These are phyloP conservation scores for Aspergillus diversus DNA, from an alignment of 495 filamentous ascomycete genomes.

Conservation along the genomic window DNA sequence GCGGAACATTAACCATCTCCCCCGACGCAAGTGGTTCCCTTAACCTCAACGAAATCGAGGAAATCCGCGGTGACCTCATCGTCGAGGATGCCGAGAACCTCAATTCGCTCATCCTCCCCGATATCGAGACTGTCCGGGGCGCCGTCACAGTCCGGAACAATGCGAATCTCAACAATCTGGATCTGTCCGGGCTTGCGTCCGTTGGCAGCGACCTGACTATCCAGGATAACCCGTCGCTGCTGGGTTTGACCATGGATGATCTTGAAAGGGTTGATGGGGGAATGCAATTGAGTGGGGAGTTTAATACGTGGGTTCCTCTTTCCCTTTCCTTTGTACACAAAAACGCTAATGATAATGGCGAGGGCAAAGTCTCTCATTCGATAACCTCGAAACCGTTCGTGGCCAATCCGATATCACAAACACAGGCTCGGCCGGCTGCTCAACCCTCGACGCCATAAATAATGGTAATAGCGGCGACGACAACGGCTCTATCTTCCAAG, in stretches of 20 bases:
- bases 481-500: conserved; percentile 23
- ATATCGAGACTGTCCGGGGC: conserved; percentile 32
- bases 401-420: conserved; percentile 30
- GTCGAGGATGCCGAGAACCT: conserved; percentile 26
- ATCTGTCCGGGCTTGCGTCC: conserved; percentile 20
- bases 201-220: conserved; percentile 27
- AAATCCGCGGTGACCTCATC: conserved; percentile 32
- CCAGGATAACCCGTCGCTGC: conserved; percentile 28
- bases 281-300: conserved; percentile 31
- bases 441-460: conserved; percentile 9
- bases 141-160: conserved; percentile 29
- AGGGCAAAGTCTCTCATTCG: conserved; percentile 29
- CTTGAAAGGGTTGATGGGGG: conserved; percentile 34
- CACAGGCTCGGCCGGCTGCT: conserved; percentile 21
- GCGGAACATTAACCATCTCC: conserved; percentile 32
- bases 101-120: conserved; percentile 23
- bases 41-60: conserved; percentile 29
- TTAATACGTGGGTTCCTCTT: conserved; percentile 27
- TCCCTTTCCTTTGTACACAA: neutral
- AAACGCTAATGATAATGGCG: no score
- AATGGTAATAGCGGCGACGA: neutral
- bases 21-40: conserved; percentile 31
- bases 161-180: conserved; percentile 23
- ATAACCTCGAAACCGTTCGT: conserved; percentile 30
- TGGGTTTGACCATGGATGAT: conserved; percentile 25